Evolutionary conservation across 176 grass and related monocot species (phyloP).

Genomic region (Rhipidocladum racemiflorum): DNA sequence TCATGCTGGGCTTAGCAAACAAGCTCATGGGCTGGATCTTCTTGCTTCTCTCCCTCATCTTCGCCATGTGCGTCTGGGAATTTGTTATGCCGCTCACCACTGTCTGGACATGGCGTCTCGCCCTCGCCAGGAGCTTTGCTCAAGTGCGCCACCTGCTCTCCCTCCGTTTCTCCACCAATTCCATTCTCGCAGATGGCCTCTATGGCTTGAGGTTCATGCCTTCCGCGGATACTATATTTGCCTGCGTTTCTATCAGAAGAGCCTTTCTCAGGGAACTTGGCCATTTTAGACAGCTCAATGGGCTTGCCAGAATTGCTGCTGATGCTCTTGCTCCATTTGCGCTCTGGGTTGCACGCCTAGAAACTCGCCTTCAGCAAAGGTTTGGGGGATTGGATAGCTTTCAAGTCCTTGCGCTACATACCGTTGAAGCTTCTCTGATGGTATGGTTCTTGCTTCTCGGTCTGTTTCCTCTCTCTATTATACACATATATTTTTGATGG

Average conservation of each 20-base stretch:
- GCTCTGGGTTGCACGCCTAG: conserved; percentile 12
- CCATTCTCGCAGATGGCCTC: background rate
- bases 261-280: conserved; percentile 40
- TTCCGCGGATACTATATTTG: conserved; percentile 21
- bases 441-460: background rate
- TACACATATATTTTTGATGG: too few species aligned
- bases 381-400: conserved; percentile 34
- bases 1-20: conserved; percentile 9
- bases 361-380: background rate
- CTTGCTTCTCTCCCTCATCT: conserved; percentile 26
- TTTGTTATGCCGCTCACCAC: conserved; percentile 31
- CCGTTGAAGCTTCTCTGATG: conserved; percentile 2
- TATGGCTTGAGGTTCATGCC: conserved; percentile 36
- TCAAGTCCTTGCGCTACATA: conserved; percentile 29
- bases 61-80: conserved; percentile 31
- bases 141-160: conserved; percentile 28
- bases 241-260: conserved; percentile 31
- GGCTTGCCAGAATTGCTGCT: conserved; percentile 4
- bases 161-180: background rate
- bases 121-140: background rate
- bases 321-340: conserved; percentile 24
- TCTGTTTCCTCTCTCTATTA: background rate
- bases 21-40: conserved; percentile 15
- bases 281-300: conserved; percentile 1
- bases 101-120: conserved; percentile 29